Percentiles rank a stretch among this genome's conserved stretches.
These are phyloP conservation scores for Pezicula radicicola DNA, from an alignment of 2,329 filamentous ascomycete species.

Conservation along the genomic window DNA sequence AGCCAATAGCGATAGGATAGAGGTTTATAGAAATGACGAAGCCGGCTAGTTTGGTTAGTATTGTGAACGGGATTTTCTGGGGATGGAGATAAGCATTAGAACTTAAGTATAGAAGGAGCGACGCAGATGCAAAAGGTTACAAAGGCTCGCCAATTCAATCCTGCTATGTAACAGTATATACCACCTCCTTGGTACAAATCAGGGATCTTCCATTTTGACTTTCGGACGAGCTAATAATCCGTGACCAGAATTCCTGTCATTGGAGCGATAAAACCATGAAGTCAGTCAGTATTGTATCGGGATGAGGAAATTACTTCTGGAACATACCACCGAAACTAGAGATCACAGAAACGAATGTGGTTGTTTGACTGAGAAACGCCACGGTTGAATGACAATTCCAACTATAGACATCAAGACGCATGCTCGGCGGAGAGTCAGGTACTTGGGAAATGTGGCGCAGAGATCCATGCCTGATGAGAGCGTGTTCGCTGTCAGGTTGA, in stretches of 20 bases:
- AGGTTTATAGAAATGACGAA: neutral
- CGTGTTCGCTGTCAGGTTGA: neutral
- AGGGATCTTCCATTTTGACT: neutral
- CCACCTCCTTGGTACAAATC: neutral
- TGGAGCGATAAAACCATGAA: neutral
- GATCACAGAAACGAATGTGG: neutral
- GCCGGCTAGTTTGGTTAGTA: neutral
- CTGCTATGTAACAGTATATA: neutral
- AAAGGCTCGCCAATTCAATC: neutral
- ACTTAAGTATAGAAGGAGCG: neutral
- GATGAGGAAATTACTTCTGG: too few species aligned
- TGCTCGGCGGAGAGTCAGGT: neutral
- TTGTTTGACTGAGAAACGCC: neutral
- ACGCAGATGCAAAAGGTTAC: neutral
- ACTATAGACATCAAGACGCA: neutral
- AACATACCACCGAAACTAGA: neutral
- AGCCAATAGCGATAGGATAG: neutral
- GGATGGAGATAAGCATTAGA: too few species aligned
- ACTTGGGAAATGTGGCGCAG: neutral
- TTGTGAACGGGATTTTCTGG: neutral
- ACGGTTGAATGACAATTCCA: neutral
- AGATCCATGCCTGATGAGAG: neutral
- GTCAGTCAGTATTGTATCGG: too few species aligned
- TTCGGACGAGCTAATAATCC: neutral
- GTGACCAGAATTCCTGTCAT: neutral